A percentile compares a stretch with the other conserved stretches of the same genome.
Conservation (phyloP, 139 green algal genomes). For the Ulvella scutata region DNA sequence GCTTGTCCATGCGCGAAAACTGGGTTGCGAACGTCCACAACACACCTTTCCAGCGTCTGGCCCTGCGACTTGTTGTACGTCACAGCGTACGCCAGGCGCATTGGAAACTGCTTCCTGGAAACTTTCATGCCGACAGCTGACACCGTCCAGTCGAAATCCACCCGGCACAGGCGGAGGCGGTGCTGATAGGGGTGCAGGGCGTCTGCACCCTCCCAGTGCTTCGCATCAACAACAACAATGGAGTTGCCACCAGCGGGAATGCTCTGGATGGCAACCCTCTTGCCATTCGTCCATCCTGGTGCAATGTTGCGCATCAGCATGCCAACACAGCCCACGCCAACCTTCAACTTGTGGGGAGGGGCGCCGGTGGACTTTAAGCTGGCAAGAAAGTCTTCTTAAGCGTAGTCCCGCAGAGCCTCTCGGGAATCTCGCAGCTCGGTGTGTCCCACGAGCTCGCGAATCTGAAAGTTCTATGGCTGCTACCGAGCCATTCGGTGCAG, state of each 20-base stretch:
- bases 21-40: constrained; percentile 19
- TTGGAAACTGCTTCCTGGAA: constrained; percentile 12
- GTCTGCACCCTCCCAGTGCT: neutral
- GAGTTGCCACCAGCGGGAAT: constrained; percentile 9
- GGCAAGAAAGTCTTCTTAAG: constrained; percentile 17
- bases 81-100: constrained; percentile 22
- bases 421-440: no score
- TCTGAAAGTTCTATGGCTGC: no score
- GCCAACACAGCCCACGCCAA: constrained; percentile 7
- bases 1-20: no score
- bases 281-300: constrained; percentile 16
- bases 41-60: constrained; percentile 19
- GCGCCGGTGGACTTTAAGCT: constrained; percentile 4
- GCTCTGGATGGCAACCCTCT: constrained; percentile 9
- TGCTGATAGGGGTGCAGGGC: no score
- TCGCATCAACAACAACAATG: constrained; percentile 2
- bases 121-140: no score
- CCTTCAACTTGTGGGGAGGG: constrained; percentile 8
- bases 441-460: no score
- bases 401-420: no score
- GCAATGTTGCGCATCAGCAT: constrained; percentile 15
- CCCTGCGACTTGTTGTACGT: constrained; percentile 28
- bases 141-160: no score
- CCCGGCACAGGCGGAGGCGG: no score
- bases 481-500: no score